These are phyloP conservation scores for Saccharomyces pastorianus DNA, from an alignment of 1,139 yeast species.

Conservation along the genomic window DNA sequence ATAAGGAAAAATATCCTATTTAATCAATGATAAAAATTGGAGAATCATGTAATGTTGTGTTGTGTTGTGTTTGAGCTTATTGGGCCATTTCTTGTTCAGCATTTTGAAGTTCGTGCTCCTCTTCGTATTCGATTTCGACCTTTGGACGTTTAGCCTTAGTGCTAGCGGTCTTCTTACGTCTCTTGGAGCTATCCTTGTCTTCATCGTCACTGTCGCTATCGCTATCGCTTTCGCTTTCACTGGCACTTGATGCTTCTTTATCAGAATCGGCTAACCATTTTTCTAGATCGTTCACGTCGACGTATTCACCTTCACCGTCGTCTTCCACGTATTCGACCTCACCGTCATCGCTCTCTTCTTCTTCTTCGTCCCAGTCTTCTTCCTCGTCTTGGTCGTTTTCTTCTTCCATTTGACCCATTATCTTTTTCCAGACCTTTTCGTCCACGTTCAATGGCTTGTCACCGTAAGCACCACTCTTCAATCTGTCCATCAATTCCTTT, in stretches of 20 bases:
- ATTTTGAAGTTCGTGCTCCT: conserved; percentile 39
- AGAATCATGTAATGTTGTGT: conserved; percentile 4
- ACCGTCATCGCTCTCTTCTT: conserved; percentile 60
- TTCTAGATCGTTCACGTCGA: conserved; percentile 85
- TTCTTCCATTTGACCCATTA: conserved; percentile 64
- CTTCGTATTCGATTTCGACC: conserved; percentile 78
- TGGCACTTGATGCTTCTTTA: conserved; percentile 36
- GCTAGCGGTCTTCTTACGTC: conserved; percentile 38
- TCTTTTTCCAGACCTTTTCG: conserved; percentile 91
- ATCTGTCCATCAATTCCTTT: conserved; percentile 84
- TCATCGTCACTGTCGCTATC: conserved; percentile 34
- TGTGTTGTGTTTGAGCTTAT: conserved; percentile 8
- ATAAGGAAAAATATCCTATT: not conserved
- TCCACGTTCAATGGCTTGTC: conserved; percentile 96
- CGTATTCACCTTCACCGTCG: conserved; percentile 78
- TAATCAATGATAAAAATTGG: not conserved
- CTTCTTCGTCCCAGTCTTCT: conserved; percentile 38
- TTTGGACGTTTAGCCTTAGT: conserved; percentile 56
- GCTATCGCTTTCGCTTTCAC: conserved; percentile 26
- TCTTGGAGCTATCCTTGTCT: conserved; percentile 34
- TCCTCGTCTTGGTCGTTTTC: conserved; percentile 59
- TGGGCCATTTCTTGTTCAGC: conserved; percentile 25
- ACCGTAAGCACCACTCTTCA: conserved; percentile 96
- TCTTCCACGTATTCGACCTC: conserved; percentile 83
- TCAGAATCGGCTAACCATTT: conserved; percentile 74